Evolutionary conservation across 2,329 filamentous ascomycete genomes (phyloP), one percentile per base, ranked within the genome.

Genomic region (Colletotrichum sidae): DNA sequence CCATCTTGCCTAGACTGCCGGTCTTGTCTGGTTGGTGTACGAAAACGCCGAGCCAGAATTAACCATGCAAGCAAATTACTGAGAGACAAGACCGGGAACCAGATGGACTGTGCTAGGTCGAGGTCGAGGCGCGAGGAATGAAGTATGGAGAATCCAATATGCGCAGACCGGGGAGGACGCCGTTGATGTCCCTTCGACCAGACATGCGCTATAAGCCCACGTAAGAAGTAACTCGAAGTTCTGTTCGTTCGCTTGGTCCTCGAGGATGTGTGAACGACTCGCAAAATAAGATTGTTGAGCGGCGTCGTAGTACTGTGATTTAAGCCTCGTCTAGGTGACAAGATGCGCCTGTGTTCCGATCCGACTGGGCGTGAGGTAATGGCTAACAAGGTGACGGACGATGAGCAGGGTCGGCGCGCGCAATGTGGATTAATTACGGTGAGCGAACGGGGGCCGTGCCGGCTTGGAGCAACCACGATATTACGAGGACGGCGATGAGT

Each of bases 51-150:
- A 67, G 64, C 64, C 60, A 67, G 60, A 33, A 25, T 5, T 25
- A 63, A 65, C 47, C 58, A 65, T 57, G 64, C 64, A 67, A 57
- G 11, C 34, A 67, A 67, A 65, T 67, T 67, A 65, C 33, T 65
- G 63, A 62, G 58, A 65, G 63, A 65, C 63, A 65, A 17, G 47
- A 34, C 38, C 56, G 35, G 38, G 47, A 42, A 15, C 17, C 17
- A 49, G 11, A n/a, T 7, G 8, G 44, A 15, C n/a, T 17, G 42
- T n/a, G 13, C 13, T 33, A 10, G 44, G 44, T 17, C 13, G 9
- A 10, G 44, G 44, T 17, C 10, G 10, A n/a, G 44, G 15, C 17
- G 33, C 15, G 57, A 63, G 58, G 63, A 65, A 65, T 65, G 63
- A 39, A 52, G 44, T 46, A 57, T 65, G 63, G 58, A 39, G 58